Base-by-base conservation (phyloP, 2,329 filamentous ascomycete species). In the Seiridium unicorne region DNA sequence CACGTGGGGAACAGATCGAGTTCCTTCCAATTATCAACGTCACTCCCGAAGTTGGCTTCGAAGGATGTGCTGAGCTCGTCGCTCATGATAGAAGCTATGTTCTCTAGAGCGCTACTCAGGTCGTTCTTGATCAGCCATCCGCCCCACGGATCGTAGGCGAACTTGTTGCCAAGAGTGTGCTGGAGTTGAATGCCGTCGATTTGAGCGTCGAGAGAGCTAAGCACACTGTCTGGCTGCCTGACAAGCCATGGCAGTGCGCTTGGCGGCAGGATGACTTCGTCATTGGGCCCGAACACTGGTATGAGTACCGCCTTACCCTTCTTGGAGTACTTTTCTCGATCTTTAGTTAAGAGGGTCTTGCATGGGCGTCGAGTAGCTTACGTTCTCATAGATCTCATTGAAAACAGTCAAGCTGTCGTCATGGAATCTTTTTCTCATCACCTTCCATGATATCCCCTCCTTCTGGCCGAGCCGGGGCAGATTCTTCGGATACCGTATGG, bases 251-350 rank as follows among this genome's bases (percentile, higher is more conserved):
- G 69, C 69, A 81, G 68, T 1, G 73, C 68, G 44, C 64, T 73
- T 5, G 69, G 67, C 0, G 79, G 79, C n/a, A 81, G 63, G 48
- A 80, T 71, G n/a, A 80, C 64, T 61, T 79, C 77, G 46, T 72
- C 70, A 31, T 74, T 73, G 36, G 74, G 69, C 2, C 73, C 75
- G 5, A 78, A 66, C 4, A 75, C 74, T 0, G 78, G 78, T 5
- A 79, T 58, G 1, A 81, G 66, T 2, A 80, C 78, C 0, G 76
- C 66, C 40, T 71, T 70, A n/a, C 76, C 77, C 13, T 73, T 71
- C 51, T 80, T 80, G 32, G 70, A 67, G 60, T 79, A 80, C 76
- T 81, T 34, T 57, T 2, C 2, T 36, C 2, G 18, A 26, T 1
- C 18, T 26, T 26, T 26, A 26, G 18, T 26, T 26, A 26, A 26